phyloP scores from a whole-genome alignment of 2,329 filamentous ascomycete species.

The Ascochyta fabae region DNA sequence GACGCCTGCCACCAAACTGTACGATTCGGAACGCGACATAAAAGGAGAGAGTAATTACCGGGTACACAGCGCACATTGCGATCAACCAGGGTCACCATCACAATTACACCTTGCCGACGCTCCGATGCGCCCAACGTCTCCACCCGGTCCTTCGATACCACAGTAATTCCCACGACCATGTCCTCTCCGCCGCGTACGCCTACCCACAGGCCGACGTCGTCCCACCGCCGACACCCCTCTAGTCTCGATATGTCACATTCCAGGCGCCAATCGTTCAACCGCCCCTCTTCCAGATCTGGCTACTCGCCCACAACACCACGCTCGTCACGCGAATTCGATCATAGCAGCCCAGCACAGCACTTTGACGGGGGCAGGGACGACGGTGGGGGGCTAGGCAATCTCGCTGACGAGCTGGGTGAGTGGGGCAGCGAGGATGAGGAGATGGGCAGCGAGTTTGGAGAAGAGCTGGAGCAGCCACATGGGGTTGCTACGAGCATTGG shows the following conservation, averaged over 20 bases:
- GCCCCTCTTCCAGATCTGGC: conserved; percentile 50
- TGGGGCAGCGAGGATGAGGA: conserved; percentile 65
- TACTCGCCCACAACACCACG: conserved; percentile 54
- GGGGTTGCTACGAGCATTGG: conserved; percentile 35
- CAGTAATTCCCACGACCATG: conserved; percentile 30
- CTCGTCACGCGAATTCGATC: conserved; percentile 50
- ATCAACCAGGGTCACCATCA: conserved; percentile 13
- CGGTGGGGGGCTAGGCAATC: conserved; percentile 71
- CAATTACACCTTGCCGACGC: conserved; percentile 14
- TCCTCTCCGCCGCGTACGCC: conserved; percentile 54
- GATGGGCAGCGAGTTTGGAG: conserved; percentile 51
- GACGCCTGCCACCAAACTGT: neutral
- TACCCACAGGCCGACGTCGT: conserved; percentile 42
- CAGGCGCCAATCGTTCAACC: conserved; percentile 46
- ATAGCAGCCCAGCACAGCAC: conserved; percentile 47
- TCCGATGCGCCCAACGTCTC: conserved; percentile 12
- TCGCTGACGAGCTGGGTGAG: conserved; percentile 82
- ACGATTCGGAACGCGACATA: conserved; percentile 1
- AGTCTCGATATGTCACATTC: conserved; percentile 52
- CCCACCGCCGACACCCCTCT: conserved; percentile 50
- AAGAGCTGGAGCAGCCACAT: conserved; percentile 38
- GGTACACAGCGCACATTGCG: conserved; percentile 19
- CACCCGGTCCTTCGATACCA: conserved; percentile 10
- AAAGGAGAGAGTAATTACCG: conserved; percentile 13
- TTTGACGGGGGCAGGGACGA: conserved; percentile 47